Conservation (phyloP, 176 grass and related monocot species). For the Triticum turgidum region DNA sequence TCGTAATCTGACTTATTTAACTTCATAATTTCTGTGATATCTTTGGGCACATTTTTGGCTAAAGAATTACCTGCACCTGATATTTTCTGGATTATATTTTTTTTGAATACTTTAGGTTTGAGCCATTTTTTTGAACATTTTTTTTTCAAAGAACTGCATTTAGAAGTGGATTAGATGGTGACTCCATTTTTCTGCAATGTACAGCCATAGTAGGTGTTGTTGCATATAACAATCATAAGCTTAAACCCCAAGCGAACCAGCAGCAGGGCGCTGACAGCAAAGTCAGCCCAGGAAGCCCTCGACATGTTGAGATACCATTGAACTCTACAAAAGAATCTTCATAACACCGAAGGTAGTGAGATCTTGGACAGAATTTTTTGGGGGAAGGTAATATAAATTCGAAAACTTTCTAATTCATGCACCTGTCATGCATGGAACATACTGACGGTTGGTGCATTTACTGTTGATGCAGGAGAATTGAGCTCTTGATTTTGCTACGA, state of each 20-base stretch:
- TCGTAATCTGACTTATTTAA: constrained; percentile 16
- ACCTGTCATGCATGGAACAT: neutral
- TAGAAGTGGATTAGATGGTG: constrained; percentile 16
- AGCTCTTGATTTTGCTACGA: constrained; percentile 23
- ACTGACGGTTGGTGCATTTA: constrained; percentile 28
- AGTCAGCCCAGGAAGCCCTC: constrained; percentile 39
- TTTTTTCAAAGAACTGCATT: neutral
- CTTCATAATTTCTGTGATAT: neutral
- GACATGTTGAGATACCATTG: constrained; percentile 45
- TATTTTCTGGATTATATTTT: neutral
- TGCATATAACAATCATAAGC: constrained; percentile 91
- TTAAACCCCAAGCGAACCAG: constrained; percentile 54
- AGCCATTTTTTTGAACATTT: neutral
- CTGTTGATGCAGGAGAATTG: constrained; percentile 40
- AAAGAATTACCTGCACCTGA: neutral
- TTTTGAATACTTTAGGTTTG: neutral
- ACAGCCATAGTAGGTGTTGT: constrained; percentile 95
- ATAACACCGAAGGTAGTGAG: constrained; percentile 18
- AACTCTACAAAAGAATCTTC: constrained; percentile 51
- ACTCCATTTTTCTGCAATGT: constrained; percentile 28
- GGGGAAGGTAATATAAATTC: constrained; percentile 30
- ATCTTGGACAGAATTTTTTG: constrained; percentile 23
- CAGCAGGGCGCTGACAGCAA: constrained; percentile 31
- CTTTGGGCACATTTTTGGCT: neutral
- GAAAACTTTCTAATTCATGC: neutral